Conservation (phyloP, 139 green algal species). For the Chlamydomonas sphaeroides region DNA sequence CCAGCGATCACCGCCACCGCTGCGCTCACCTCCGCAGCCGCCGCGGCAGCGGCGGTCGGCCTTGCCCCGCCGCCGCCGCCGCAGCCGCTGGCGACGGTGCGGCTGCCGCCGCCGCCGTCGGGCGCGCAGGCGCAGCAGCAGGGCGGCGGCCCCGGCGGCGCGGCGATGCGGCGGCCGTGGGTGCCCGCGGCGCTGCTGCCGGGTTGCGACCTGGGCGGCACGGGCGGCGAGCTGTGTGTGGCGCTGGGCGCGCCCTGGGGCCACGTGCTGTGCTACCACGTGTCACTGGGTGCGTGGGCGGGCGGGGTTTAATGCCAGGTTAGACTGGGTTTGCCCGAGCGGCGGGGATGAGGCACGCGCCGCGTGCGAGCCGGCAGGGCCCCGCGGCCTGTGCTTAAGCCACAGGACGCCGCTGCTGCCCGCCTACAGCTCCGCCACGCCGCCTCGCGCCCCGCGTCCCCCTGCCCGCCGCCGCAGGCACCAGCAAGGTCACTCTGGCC, state of each 20-base stretch:
- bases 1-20: slow-evolving; percentile 1
- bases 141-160: not conserved
- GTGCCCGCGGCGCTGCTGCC: slow-evolving; percentile 30
- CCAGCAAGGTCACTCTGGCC: not conserved
- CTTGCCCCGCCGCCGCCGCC: not conserved
- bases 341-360: no score
- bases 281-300: slow-evolving; percentile 38
- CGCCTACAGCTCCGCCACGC: no score
- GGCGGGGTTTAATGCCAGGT: no score
- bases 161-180: slow-evolving; percentile 19
- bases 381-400: no score
- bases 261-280: slow-evolving; percentile 38
- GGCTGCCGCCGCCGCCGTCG: slow-evolving; percentile 19
- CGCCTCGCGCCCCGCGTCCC: no score
- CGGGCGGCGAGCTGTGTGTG: slow-evolving; percentile 27
- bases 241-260: slow-evolving; percentile 15
- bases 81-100: not conserved
- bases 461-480: no score
- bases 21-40: not conserved
- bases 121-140: not conserved
- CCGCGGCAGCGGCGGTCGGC: not conserved
- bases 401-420: no score
- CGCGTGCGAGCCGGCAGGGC: no score
- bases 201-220: not conserved
- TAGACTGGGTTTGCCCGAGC: no score